Evolutionary conservation across 371 early-diverging fungal species (phyloP).

Genomic region (Actinomortierella wolfii): DNA sequence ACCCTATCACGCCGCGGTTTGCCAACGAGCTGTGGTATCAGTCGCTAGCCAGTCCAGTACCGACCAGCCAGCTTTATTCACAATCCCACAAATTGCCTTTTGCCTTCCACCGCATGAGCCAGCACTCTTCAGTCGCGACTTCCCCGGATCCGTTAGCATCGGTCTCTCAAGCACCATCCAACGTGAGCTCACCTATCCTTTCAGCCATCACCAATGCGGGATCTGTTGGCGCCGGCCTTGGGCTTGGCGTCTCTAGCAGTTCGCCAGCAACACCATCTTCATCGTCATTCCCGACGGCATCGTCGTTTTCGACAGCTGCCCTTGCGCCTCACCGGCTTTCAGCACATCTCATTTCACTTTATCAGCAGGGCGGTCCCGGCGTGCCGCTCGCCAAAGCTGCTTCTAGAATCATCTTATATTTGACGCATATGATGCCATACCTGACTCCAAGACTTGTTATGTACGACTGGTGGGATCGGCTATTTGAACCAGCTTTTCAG

Average conservation of each 20-base stretch:
- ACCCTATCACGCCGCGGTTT: slow-evolving; percentile 32
- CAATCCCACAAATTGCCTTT: slow-evolving; percentile 24
- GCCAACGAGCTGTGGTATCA: slow-evolving; percentile 37
- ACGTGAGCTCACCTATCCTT: slow-evolving; percentile 15
- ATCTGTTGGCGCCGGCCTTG: not conserved
- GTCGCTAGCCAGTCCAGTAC: slow-evolving; percentile 14
- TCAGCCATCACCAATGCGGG: slow-evolving; percentile 10
- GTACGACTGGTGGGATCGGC: slow-evolving; percentile 41
- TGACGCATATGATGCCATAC: slow-evolving; percentile 37
- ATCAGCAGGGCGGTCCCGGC: slow-evolving; percentile 14
- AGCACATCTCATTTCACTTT: slow-evolving; percentile 30
- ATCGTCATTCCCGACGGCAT: slow-evolving; percentile 6
- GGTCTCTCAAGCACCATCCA: slow-evolving; percentile 16
- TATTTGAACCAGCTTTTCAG: slow-evolving; percentile 38
- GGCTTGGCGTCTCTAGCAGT: too few relatives aligned
- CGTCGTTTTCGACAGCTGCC: slow-evolving; percentile 9
- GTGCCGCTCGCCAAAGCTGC: slow-evolving; percentile 23
- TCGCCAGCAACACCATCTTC: slow-evolving; percentile 6
- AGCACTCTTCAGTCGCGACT: slow-evolving; percentile 1
- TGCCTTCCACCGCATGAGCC: slow-evolving; percentile 30
- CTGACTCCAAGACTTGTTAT: slow-evolving; percentile 35
- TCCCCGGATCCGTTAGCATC: slow-evolving; percentile 19
- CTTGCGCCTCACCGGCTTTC: slow-evolving; percentile 38
- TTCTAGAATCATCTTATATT: slow-evolving; percentile 31
- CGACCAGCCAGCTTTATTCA: not conserved